A percentile compares a stretch with the other conserved stretches of the same genome.
Conservation (phyloP, 2,329 filamentous ascomycete genomes). For the Zasmidium angulare region DNA sequence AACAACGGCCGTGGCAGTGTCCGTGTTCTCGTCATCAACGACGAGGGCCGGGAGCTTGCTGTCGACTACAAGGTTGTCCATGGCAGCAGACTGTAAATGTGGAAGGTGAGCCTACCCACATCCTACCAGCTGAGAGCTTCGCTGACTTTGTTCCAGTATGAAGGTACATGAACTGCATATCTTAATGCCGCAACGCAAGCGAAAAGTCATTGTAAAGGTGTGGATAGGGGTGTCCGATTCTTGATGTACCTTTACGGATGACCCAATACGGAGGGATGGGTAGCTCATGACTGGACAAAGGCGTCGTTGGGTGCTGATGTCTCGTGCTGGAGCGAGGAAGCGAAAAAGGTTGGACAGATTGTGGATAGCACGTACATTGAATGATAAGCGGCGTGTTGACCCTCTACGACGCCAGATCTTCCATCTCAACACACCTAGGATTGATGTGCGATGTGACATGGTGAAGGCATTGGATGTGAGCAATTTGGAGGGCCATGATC, state of each 20-base stretch:
- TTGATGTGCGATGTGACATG: neutral
- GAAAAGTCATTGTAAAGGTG: constrained; percentile 14
- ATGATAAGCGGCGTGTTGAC: neutral
- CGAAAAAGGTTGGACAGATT: constrained; percentile 16
- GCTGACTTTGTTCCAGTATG: constrained; percentile 7
- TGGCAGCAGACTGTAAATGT: constrained; percentile 61
- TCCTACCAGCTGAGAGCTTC: neutral
- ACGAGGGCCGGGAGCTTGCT: constrained; percentile 87
- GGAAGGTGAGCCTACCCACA: constrained; percentile 5
- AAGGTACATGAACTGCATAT: constrained; percentile 19
- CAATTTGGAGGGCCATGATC: neutral
- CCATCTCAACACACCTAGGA: too few species aligned
- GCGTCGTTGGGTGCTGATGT: constrained; percentile 13
- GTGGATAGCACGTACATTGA: constrained; percentile 14
- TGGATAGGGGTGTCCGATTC: constrained; percentile 13
- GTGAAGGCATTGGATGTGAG: neutral
- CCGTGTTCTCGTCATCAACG: constrained; percentile 92
- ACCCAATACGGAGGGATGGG: neutral
- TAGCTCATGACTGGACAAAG: constrained; percentile 7
- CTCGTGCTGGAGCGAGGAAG: constrained; percentile 4
- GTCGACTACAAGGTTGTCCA: constrained; percentile 99
- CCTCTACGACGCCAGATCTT: neutral
- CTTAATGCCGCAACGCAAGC: constrained; percentile 16
- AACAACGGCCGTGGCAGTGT: constrained; percentile 90
- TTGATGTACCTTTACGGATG: constrained; percentile 19